phyloP scores from a whole-genome alignment of 257 asterid species.

The Catharanthus roseus region DNA sequence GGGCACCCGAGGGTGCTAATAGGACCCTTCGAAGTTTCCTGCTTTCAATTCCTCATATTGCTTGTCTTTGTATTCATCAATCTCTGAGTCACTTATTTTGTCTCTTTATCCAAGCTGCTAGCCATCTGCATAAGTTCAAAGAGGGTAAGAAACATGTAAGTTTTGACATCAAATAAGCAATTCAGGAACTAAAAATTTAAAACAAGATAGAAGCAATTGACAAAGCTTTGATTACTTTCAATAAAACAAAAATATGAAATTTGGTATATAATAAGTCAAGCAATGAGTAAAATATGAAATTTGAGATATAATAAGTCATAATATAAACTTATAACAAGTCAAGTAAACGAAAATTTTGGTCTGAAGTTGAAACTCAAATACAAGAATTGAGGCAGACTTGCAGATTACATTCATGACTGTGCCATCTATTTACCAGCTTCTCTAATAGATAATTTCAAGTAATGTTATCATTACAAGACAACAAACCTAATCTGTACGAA shows the following conservation, averaged over 20 bases:
- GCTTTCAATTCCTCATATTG: constrained; percentile 60
- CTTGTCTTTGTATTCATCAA: constrained; percentile 64
- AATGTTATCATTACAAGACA: neutral
- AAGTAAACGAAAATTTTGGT: too few species aligned
- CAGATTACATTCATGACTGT: too few species aligned
- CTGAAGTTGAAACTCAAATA: too few species aligned
- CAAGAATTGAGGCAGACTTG: too few species aligned
- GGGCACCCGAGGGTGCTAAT: constrained; percentile 84
- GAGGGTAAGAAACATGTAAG: neutral
- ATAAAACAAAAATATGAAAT: too few species aligned
- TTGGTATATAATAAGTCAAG: too few species aligned
- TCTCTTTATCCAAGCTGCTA: constrained; percentile 51
- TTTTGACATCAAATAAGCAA: neutral
- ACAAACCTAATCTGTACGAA: too few species aligned
- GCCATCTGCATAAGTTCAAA: constrained; percentile 5
- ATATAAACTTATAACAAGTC: too few species aligned
- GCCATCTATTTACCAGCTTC: neutral
- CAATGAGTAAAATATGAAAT: too few species aligned
- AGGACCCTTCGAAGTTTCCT: constrained; percentile 67
- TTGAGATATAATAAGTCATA: too few species aligned
- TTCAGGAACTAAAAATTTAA: neutral
- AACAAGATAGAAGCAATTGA: neutral
- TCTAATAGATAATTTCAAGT: neutral
- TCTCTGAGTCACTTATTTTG: constrained; percentile 88
- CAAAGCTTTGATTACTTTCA: too few species aligned